Percentiles rank a stretch among this genome's conserved stretches.
Conservation (phyloP, 306 rosid species). For the Geum urbanum region DNA sequence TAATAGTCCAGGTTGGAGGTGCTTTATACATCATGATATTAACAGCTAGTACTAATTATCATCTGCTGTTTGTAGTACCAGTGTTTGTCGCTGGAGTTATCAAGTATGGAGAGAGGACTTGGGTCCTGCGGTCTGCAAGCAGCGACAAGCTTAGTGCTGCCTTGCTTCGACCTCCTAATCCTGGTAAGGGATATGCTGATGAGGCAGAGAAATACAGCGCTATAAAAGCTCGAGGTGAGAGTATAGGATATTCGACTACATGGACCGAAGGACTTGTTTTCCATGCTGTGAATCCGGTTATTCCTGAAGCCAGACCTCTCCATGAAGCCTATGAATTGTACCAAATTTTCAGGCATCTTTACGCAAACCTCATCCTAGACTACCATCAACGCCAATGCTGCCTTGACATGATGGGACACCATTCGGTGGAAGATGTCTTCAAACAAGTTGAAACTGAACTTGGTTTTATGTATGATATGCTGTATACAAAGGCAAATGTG, state of each 20-base stretch:
- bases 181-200: conserved; percentile 11
- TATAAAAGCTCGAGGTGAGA: not conserved
- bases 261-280: not conserved
- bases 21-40: conserved; percentile 14
- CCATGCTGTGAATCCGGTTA: not conserved
- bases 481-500: conserved; percentile 58
- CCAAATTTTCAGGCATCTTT: not conserved
- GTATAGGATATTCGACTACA: not conserved
- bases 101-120: conserved; percentile 61
- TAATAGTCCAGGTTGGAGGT: conserved; percentile 13
- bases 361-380: conserved; percentile 28
- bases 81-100: conserved; percentile 46
- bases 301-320: not conserved
- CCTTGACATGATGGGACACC: conserved; percentile 37
- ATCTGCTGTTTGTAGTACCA: conserved; percentile 22
- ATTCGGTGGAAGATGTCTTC: conserved; percentile 39
- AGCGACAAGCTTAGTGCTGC: conserved; percentile 25
- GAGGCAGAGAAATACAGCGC: not conserved
- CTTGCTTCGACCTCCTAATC: conserved; percentile 37
- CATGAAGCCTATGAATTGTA: not conserved
- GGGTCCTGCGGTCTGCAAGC: conserved; percentile 58
- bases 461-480: conserved; percentile 65
- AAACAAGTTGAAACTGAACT: conserved; percentile 50
- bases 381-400: conserved; percentile 50
- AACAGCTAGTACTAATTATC: not conserved